phyloP scores from a whole-genome alignment of 768 basidiomycete genomes.

The Podaxis sp. region DNA sequence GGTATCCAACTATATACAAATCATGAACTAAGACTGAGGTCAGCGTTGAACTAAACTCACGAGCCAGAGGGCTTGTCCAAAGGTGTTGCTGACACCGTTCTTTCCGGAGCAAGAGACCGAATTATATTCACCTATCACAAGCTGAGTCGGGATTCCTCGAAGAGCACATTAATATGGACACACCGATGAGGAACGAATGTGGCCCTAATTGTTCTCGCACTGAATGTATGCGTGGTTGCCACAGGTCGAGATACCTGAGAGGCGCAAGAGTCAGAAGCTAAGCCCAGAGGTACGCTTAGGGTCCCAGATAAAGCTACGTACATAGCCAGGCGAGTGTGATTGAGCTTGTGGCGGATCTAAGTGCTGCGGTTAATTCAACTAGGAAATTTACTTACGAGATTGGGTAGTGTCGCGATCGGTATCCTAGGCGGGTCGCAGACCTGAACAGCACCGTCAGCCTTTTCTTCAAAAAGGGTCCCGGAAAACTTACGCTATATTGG shows the following conservation, averaged over 20 bases:
- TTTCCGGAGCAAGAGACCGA: constrained; percentile 53
- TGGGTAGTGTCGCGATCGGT: constrained; percentile 46
- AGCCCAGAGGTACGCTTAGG: not conserved
- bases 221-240: constrained; percentile 49
- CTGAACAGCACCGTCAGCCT: constrained; percentile 15
- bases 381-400: constrained; percentile 32
- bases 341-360: constrained; percentile 35
- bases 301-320: constrained; percentile 21
- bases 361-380: not conserved
- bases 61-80: constrained; percentile 55
- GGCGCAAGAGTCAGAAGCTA: not conserved
- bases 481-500: constrained; percentile 44
- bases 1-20: constrained; percentile 35
- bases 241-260: constrained; percentile 50
- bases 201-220: constrained; percentile 47
- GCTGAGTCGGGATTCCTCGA: not conserved
- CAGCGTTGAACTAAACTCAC: constrained; percentile 19
- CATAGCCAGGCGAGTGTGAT: constrained; percentile 49
- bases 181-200: constrained; percentile 48
- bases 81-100: constrained; percentile 49
- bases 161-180: not conserved
- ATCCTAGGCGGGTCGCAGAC: constrained; percentile 42
- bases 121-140: constrained; percentile 47
- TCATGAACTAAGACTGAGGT: not conserved
- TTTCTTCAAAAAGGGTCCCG: not conserved